These are phyloP conservation scores for Collybia sp. DNA, from an alignment of 768 basidiomycete genomes.

Conservation along the genomic window DNA sequence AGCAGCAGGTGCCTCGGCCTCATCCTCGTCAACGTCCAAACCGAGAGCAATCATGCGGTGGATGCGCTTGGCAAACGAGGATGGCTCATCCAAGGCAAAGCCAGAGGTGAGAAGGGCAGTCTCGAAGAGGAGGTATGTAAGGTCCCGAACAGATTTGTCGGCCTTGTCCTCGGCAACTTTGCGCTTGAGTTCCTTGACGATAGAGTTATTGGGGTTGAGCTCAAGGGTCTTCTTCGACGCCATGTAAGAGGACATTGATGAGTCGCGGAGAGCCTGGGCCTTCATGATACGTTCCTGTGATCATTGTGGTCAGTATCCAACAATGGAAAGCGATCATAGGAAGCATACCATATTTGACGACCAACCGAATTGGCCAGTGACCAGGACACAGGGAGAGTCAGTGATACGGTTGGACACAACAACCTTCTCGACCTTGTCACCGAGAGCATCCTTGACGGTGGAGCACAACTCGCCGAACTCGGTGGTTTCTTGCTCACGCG, in stretches of 20 bases:
- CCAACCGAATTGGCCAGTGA: slow-evolving; percentile 99
- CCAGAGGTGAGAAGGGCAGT: slow-evolving; percentile 93
- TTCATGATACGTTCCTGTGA: slow-evolving; percentile 94
- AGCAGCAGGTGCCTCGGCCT: slow-evolving; percentile 44
- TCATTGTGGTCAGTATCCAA: slow-evolving; percentile 2
- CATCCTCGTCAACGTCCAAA: slow-evolving; percentile 84
- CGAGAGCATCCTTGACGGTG: slow-evolving; percentile 96
- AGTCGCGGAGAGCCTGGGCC: slow-evolving; percentile 94
- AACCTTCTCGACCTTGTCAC: slow-evolving; percentile 99
- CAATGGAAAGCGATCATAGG: background rate
- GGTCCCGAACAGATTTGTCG: slow-evolving; percentile 96
- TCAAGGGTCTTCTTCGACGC: slow-evolving; percentile 97
- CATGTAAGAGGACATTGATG: slow-evolving; percentile 99
- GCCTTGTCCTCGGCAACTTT: slow-evolving; percentile 97
- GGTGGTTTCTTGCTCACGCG: slow-evolving; percentile 79
- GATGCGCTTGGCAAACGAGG: slow-evolving; percentile 93
- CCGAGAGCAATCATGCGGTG: slow-evolving; percentile 95
- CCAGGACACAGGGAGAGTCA: slow-evolving; percentile 94
- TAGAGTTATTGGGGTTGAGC: slow-evolving; percentile 87
- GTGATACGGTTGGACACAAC: slow-evolving; percentile 96
- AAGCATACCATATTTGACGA: slow-evolving; percentile 90
- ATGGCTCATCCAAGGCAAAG: slow-evolving; percentile 94
- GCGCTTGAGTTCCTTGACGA: slow-evolving; percentile 93
- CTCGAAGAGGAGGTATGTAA: slow-evolving; percentile 95
- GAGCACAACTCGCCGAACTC: slow-evolving; percentile 87